Conservation (phyloP, 2,329 filamentous ascomycete species). For the Sporothrix humicola region DNA sequence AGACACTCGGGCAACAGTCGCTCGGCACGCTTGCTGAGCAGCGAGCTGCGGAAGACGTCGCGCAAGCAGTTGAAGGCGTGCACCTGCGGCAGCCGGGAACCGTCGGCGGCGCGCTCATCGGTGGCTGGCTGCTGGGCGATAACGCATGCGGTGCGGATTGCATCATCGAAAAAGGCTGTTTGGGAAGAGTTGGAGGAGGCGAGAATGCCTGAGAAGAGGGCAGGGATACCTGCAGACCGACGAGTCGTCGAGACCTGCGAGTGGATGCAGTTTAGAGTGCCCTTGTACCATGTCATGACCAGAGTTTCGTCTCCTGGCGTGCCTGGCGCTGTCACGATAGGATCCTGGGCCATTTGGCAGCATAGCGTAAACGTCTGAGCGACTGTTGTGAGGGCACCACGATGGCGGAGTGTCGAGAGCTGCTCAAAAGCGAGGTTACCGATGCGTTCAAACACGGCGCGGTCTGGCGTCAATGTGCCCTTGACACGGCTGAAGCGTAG, state of each 20-base stretch:
- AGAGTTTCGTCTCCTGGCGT: slow-evolving; percentile 51
- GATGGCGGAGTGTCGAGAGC: slow-evolving; percentile 80
- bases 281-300: slow-evolving; percentile 74
- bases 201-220: slow-evolving; percentile 81
- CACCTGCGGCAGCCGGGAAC: slow-evolving; percentile 80
- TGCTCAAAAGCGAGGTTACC: slow-evolving; percentile 81
- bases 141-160: slow-evolving; percentile 66
- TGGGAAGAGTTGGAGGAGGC: slow-evolving; percentile 65
- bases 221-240: slow-evolving; percentile 88
- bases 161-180: slow-evolving; percentile 65
- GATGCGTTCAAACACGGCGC: slow-evolving; percentile 65
- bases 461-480: slow-evolving; percentile 55
- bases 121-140: slow-evolving; percentile 62
- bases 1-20: slow-evolving; percentile 74
- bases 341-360: slow-evolving; percentile 67
- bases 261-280: slow-evolving; percentile 71
- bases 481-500: slow-evolving; percentile 54
- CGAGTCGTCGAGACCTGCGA: slow-evolving; percentile 82
- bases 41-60: slow-evolving; percentile 85
- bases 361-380: slow-evolving; percentile 84
- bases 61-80: slow-evolving; percentile 94
- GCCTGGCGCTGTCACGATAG: slow-evolving; percentile 44
- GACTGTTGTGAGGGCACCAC: slow-evolving; percentile 92
- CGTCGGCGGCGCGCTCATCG: slow-evolving; percentile 61
- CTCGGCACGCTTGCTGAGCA: slow-evolving; percentile 74